Percentiles rank a stretch among this genome's conserved stretches.
Conservation (phyloP, 2,329 filamentous ascomycete species). For the Aulographum hederae region DNA sequence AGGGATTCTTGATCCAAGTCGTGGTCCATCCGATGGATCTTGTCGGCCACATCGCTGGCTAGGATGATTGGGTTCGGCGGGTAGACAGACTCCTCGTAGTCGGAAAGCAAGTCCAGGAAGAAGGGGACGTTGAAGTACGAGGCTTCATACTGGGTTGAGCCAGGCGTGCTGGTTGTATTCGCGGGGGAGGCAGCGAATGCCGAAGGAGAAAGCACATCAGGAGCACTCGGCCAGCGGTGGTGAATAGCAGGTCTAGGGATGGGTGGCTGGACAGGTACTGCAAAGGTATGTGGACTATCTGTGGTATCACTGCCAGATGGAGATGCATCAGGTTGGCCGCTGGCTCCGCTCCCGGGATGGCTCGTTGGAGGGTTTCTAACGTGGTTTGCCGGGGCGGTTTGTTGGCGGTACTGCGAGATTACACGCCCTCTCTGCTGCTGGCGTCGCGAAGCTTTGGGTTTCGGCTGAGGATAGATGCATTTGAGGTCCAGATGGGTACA, state of each 20-base stretch:
- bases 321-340: background rate
- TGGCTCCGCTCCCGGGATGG: background rate
- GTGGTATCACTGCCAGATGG: background rate
- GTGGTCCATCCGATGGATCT: constrained; percentile 18
- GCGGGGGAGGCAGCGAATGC: background rate
- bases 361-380: constrained; percentile 1
- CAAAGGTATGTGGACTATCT: background rate
- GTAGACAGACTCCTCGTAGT: constrained; percentile 26
- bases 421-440: constrained; percentile 20
- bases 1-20: constrained; percentile 19
- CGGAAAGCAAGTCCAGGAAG: constrained; percentile 24
- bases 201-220: background rate
- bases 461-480: constrained; percentile 24
- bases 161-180: too few relatives aligned
- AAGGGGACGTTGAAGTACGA: constrained; percentile 13
- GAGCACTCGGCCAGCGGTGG: constrained; percentile 2
- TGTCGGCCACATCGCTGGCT: constrained; percentile 18
- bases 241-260: background rate
- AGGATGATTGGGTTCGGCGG: constrained; percentile 28
- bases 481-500: constrained; percentile 24
- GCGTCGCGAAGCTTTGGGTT: constrained; percentile 14
- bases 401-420: constrained; percentile 21
- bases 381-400: too few relatives aligned
- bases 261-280: background rate
- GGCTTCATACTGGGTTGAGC: too few relatives aligned